Evolutionary conservation across 768 basidiomycete species (phyloP).

Genomic region (Cytidiella melzeri): DNA sequence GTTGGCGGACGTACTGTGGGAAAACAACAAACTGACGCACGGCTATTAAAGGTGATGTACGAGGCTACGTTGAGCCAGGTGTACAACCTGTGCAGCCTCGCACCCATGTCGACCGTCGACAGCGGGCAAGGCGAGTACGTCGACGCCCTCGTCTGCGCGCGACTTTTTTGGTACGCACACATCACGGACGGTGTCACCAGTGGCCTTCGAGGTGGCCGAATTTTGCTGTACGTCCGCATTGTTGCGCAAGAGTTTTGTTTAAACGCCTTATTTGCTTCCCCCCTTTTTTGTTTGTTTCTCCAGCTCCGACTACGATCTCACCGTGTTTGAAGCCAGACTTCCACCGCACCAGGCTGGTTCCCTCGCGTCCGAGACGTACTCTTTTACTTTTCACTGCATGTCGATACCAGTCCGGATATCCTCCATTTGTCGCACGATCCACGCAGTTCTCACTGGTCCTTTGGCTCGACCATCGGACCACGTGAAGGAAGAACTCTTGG

Average conservation of each 20-base stretch:
- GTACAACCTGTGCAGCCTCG: conserved; percentile 62
- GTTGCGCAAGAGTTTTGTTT: conserved; percentile 2
- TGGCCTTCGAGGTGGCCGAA: conserved; percentile 78
- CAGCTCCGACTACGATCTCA: conserved; percentile 73
- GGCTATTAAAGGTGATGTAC: conserved; percentile 48
- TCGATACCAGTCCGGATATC: conserved; percentile 71
- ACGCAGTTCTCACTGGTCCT: conserved; percentile 71
- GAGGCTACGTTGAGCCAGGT: conserved; percentile 81
- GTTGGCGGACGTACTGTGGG: not conserved
- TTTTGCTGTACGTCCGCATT: conserved; percentile 56
- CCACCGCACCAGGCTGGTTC: conserved; percentile 24
- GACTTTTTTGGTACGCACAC: conserved; percentile 88
- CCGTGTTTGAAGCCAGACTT: conserved; percentile 61
- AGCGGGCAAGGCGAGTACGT: conserved; percentile 50
- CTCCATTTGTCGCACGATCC: conserved; percentile 70
- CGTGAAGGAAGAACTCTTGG: conserved; percentile 59
- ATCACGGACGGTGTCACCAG: conserved; percentile 80
- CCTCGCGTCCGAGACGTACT: conserved; percentile 35
- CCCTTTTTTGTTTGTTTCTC: too few species aligned
- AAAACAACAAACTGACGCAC: too few species aligned
- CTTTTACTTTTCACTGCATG: conserved; percentile 54
- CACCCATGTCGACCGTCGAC: conserved; percentile 38
- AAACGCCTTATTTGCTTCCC: not conserved
- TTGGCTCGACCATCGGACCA: conserved; percentile 57
- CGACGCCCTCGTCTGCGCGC: conserved; percentile 55